Percentiles rank a stretch among this genome's conserved stretches.
Evolutionary conservation across 2,329 filamentous ascomycete species (phyloP).

Genomic region (Trichoderma semiorbis): DNA sequence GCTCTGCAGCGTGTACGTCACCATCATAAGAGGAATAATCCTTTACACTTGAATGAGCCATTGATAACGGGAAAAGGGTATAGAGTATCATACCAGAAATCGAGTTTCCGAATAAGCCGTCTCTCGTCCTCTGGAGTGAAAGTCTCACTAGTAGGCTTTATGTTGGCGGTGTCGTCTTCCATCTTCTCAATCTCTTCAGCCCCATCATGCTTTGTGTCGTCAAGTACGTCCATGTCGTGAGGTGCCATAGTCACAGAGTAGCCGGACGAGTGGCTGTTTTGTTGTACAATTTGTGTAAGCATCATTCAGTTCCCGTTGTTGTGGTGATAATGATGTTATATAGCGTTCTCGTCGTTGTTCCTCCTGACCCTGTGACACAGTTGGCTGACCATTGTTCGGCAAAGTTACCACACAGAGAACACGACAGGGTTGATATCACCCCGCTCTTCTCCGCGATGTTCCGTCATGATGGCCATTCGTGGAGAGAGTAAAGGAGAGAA

Average conservation of each 20-base stretch:
- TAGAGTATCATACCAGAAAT: not conserved
- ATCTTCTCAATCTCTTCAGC: constrained; percentile 7
- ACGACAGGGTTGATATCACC: not conserved
- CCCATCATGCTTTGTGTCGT: not conserved
- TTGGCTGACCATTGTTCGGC: not conserved
- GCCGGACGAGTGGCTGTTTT: not conserved
- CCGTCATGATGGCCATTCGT: not conserved
- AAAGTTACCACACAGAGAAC: not conserved
- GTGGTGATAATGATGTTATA: not conserved
- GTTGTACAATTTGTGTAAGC: not conserved
- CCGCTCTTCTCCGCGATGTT: not conserved
- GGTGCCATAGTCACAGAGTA: not conserved
- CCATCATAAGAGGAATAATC: constrained; percentile 9
- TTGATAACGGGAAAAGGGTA: too few relatives aligned
- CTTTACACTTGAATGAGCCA: not conserved
- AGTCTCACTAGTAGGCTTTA: not conserved
- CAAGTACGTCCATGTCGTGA: not conserved
- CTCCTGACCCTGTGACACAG: not conserved
- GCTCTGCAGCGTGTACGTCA: constrained; percentile 1
- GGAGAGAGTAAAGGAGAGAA: not conserved
- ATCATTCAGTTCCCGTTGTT: not conserved
- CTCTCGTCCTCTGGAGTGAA: not conserved
- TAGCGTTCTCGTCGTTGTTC: not conserved
- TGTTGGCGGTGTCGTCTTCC: not conserved
- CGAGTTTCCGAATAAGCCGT: not conserved